Percentiles rank a stretch among this genome's conserved stretches.
These are phyloP conservation scores for Hypoxylon crocopeplum DNA, from an alignment of 495 filamentous ascomycete genomes.

Conservation along the genomic window DNA sequence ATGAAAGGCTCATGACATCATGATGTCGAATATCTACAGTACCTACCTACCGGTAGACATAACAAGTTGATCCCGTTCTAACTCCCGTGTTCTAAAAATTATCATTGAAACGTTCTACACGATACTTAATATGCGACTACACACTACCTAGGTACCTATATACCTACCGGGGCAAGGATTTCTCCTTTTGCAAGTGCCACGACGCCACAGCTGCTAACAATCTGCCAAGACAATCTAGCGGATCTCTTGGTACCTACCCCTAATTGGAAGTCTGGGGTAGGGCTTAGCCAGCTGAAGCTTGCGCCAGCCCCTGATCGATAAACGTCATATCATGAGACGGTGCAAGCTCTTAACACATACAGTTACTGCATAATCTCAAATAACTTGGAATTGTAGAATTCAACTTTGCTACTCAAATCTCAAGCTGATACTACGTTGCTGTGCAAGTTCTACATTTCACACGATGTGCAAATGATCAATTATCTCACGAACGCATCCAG, in stretches of 20 bases:
- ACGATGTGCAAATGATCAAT: neutral
- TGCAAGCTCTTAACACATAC: neutral
- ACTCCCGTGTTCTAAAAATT: neutral
- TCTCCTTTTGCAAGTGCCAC: too few species aligned
- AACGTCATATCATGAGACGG: constrained; percentile 11
- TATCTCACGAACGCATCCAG: neutral
- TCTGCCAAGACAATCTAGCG: neutral
- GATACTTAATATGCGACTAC: too few species aligned
- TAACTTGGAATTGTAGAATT: constrained; percentile 4
- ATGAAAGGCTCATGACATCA: constrained; percentile 19
- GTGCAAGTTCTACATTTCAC: too few species aligned
- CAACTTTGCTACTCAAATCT: too few species aligned
- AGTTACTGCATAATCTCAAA: neutral
- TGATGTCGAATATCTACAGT: constrained; percentile 2
- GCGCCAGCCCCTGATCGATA: neutral
- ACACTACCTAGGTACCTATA: too few species aligned
- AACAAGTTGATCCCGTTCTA: constrained; percentile 8
- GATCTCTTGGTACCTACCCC: too few species aligned
- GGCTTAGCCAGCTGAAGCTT: constrained; percentile 6
- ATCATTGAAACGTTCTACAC: too few species aligned
- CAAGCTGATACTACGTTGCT: too few species aligned
- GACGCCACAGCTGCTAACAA: neutral
- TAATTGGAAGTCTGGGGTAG: constrained; percentile 2
- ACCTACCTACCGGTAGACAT: neutral
- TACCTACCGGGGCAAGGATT: too few species aligned